Evolutionary conservation across 192 early-diverging fungal species (phyloP), one percentile per base, ranked within the genome.

Genomic region (Gaertneriomyces semiglobifer): DNA sequence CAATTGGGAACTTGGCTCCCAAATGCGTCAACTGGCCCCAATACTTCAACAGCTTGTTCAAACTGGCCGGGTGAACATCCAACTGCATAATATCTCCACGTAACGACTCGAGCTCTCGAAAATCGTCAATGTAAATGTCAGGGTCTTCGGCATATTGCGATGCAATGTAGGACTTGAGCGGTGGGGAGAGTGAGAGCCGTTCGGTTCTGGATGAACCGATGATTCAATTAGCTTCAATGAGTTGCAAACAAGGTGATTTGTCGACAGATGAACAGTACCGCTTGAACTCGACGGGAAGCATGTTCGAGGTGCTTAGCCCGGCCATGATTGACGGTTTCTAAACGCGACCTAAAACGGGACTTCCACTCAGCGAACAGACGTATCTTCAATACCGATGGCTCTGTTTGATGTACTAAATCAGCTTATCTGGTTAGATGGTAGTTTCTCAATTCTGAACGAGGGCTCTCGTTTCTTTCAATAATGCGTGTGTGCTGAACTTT

Each of bases 11-110:
- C 74, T 94, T 96, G 54, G 88, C 83, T 48, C 88, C 71, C 42
- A 94, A 85, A 70, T 89, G 89, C 14, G 86, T 84, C 20, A 96
- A 80, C 72, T 96, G 94, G 1, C 84, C 91, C 71, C 91, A 91
- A 71, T 96, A 96, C 82, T 84, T 88, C 45, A 89, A 56, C 9
- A 90, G 68, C 67, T 88, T 72, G 73, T 86, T 81, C 50, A 90
- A 65, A 50, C 81, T 78, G 55, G 89, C 85, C 61, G 83, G 77
- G 71, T 81, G 84, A 53, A 84, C 63, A 71, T 88, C 79, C 55
- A 84, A 66, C 74, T 79, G 71, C 71, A 89, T 63, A 74, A 89
- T 77, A 75, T 88, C 87, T 63, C 72, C 86, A 11, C 92, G 74
- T 41, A 94, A 77, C 58, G 88, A 84, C 57, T 96, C 90, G 4